These are phyloP conservation scores for Sporothrix sp. DNA, from an alignment of 2,329 filamentous ascomycete genomes.

Conservation along the genomic window DNA sequence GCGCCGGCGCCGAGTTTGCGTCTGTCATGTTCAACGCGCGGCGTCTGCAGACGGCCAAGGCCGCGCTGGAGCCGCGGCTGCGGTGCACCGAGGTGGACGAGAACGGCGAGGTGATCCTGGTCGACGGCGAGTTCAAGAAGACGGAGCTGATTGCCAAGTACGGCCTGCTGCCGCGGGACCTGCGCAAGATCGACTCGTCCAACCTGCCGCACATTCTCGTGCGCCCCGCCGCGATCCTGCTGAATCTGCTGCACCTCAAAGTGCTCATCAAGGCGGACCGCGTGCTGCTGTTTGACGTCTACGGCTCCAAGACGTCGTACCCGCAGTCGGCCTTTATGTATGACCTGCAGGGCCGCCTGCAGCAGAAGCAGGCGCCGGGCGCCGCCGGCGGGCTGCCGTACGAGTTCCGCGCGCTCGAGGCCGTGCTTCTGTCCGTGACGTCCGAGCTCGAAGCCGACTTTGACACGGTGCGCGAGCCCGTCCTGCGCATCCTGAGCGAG, in stretches of 20 bases:
- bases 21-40: slow-evolving; percentile 36
- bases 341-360: slow-evolving; percentile 84
- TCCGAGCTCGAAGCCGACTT: slow-evolving; percentile 89
- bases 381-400: slow-evolving; percentile 54
- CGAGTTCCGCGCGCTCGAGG: slow-evolving; percentile 91
- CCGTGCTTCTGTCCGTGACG: slow-evolving; percentile 88
- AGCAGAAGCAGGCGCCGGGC: slow-evolving; percentile 48
- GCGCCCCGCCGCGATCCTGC: slow-evolving; percentile 81
- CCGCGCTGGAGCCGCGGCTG: slow-evolving; percentile 72
- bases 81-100: slow-evolving; percentile 94
- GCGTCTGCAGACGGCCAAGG: slow-evolving; percentile 62
- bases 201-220: slow-evolving; percentile 92
- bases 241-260: slow-evolving; percentile 92
- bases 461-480: slow-evolving; percentile 83
- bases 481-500: slow-evolving; percentile 78
- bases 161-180: slow-evolving; percentile 81
- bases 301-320: slow-evolving; percentile 88
- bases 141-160: slow-evolving; percentile 96
- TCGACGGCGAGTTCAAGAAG: slow-evolving; percentile 96
- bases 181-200: slow-evolving; percentile 95
- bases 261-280: slow-evolving; percentile 92
- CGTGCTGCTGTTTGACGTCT: slow-evolving; percentile 87
- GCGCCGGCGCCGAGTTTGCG: slow-evolving; percentile 16
- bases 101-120: slow-evolving; percentile 79
- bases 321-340: slow-evolving; percentile 97